Evolutionary conservation across 257 asterid genomes (phyloP), one percentile per base, ranked within the genome.

Genomic region (Solanum ossicruentum): DNA sequence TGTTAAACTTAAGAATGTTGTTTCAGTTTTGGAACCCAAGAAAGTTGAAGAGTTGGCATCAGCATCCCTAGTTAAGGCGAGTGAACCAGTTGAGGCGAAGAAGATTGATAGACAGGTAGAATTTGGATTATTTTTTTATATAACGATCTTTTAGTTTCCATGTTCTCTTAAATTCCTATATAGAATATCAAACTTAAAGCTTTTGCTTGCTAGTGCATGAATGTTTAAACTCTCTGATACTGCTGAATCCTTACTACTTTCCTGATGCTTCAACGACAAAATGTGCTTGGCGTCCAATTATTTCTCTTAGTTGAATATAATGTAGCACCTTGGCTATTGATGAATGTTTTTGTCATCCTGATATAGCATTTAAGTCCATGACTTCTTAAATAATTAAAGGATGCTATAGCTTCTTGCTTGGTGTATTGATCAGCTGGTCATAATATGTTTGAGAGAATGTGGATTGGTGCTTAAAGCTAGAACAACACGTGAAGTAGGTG

Each of bases 51-150:
- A 90, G 67, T 52, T 85, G 23, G 84, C 89, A 1, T 55, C 93
- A 13, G 8, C 80, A 51, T 91, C 84, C 83, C 90, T 88, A 67
- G 89, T 81, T 51, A 92, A 89, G 90, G 67, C 84, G 21, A 93
- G 90, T 73, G 92, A 92, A 81, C 89, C 92, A 0, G 81, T 87
- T 85, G 91, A 84, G 88, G 93, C 85, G 12, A 90, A 91, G 91
- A 90, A 86, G 81, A 85, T 92, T 15, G 98, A 95, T 91, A 93
- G 98, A 89, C 98, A 97, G 98, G 99, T 97, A 90, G 47, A 77
- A 51, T 26, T 77, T 10, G 51, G 28, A 41, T 39, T 17, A 5
- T 47, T 36, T 66, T 54, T 36, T 67, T 10, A 18, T 67, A 1
- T 1, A 15, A 32, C 1, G 6, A 23, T 26, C 21, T 9, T 77